phyloP scores from a whole-genome alignment of 495 filamentous ascomycete genomes.

The Apodospora peruviana region DNA sequence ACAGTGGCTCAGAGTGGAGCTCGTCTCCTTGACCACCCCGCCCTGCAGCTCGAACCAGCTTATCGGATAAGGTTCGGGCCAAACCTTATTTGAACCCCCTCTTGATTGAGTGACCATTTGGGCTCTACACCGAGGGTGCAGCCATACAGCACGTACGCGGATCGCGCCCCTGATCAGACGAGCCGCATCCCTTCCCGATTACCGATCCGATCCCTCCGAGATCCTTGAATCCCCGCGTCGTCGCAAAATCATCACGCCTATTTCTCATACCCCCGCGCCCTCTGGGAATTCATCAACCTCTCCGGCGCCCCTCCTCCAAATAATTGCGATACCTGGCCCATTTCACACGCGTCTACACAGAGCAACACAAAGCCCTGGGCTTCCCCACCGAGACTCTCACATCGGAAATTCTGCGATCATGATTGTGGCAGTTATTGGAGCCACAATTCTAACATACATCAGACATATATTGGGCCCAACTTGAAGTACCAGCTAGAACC shows the following conservation, averaged over 20 bases:
- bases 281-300: background rate
- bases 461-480: no score
- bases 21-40: background rate
- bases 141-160: background rate
- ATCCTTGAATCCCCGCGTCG: no score
- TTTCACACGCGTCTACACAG: background rate
- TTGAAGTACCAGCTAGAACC: no score
- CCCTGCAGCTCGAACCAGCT: background rate
- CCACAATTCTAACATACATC: no score
- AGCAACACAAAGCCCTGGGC: background rate
- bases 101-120: background rate
- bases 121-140: no score
- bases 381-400: background rate
- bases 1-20: background rate
- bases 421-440: no score
- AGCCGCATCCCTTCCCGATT: no score
- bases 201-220: no score
- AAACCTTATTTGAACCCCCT: background rate
- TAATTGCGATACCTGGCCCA: background rate
- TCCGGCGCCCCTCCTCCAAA: background rate
- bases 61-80: background rate
- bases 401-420: no score
- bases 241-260: background rate
- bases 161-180: background rate
- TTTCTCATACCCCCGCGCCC: background rate